Conservation (phyloP, 225 moss, liverwort and hornwort genomes). For the Pleurozium schreberi region DNA sequence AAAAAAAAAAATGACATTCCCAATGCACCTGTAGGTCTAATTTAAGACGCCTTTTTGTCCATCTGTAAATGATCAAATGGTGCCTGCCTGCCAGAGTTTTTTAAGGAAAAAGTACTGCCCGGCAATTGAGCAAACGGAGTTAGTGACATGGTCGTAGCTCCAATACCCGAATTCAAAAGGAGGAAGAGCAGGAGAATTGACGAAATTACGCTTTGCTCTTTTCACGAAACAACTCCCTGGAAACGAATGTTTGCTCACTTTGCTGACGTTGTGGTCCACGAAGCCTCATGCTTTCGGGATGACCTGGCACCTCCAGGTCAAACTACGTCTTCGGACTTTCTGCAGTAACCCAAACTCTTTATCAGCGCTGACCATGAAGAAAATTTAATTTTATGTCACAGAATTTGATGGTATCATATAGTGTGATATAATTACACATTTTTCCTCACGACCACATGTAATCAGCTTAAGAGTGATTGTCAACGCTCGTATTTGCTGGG, state of each 20-base stretch:
- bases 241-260: not conserved
- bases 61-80: not conserved
- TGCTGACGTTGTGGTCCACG: slow-evolving; percentile 2
- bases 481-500: not conserved
- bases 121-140: not conserved
- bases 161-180: not conserved
- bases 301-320: slow-evolving; percentile 11
- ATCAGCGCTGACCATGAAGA: not conserved
- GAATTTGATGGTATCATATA: not conserved
- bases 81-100: not conserved
- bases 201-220: not conserved
- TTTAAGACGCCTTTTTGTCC: not conserved
- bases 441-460: not conserved
- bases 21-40: not conserved
- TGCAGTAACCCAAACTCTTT: not conserved
- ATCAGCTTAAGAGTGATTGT: not conserved
- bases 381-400: not conserved
- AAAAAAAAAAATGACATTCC: not conserved
- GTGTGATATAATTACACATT: not conserved
- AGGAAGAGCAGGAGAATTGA: not conserved
- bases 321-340: not conserved
- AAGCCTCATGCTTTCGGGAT: not conserved
- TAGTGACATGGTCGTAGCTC: not conserved
- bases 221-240: not conserved
- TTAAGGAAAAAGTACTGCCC: no score